Evolutionary conservation across 345 rosid species (phyloP).

Genomic region (Ailanthus altissimus): DNA sequence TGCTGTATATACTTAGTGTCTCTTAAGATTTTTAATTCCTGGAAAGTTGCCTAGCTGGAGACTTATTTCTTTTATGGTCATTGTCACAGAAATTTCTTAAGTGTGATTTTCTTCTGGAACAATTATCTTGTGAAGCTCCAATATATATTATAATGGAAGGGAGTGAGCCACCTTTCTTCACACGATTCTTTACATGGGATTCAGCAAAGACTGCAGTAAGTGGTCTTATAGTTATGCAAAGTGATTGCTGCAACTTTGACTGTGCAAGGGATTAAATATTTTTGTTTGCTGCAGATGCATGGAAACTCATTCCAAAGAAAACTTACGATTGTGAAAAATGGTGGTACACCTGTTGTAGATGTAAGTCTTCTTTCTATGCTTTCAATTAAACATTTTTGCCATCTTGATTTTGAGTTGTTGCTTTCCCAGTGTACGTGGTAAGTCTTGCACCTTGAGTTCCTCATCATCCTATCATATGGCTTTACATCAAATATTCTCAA

Average conservation of each 20-base stretch:
- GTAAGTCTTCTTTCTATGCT: conserved; percentile 49
- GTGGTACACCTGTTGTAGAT: conserved; percentile 62
- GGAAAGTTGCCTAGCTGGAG: background rate
- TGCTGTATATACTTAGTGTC: background rate
- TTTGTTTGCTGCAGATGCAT: conserved; percentile 65
- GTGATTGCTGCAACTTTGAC: conserved; percentile 16
- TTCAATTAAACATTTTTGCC: conserved; percentile 1
- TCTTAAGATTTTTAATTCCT: background rate
- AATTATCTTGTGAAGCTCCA: conserved; percentile 68
- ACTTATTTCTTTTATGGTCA: conserved; percentile 18
- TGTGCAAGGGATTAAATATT: conserved; percentile 15
- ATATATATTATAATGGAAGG: conserved; percentile 78
- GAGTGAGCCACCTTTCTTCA: conserved; percentile 91
- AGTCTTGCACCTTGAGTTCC: background rate
- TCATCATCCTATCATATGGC: background rate
- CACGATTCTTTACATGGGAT: conserved; percentile 95
- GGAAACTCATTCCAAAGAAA: conserved; percentile 96
- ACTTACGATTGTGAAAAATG: conserved; percentile 75
- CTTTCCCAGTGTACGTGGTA: conserved; percentile 3
- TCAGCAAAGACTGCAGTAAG: conserved; percentile 79
- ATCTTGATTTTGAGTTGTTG: conserved; percentile 1
- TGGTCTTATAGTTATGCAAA: conserved; percentile 17
- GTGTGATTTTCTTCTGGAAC: conserved; percentile 75
- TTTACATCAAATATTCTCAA: background rate
- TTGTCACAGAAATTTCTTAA: conserved; percentile 73